Evolutionary conservation across 2,329 filamentous ascomycete genomes (phyloP).

Genomic region (Penicillium frequentans): DNA sequence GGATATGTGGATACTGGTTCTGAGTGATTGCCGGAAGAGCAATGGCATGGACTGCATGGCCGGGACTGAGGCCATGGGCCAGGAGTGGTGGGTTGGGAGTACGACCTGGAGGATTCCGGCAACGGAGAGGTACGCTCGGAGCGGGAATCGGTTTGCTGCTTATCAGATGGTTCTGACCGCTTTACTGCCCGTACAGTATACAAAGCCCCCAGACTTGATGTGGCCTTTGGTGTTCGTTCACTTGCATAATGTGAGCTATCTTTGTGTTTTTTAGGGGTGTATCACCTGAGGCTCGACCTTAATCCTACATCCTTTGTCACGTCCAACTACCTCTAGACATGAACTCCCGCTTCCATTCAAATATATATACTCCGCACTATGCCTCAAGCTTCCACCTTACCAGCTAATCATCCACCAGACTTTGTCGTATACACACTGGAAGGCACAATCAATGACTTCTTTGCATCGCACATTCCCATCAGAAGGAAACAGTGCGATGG

Average conservation of each 20-base stretch:
- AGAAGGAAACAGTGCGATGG: not conserved
- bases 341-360: too few species aligned
- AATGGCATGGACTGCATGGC: slow-evolving; percentile 44
- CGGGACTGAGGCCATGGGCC: slow-evolving; percentile 22
- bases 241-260: too few species aligned
- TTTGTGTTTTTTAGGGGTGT: too few species aligned
- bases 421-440: not conserved
- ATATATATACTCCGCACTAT: too few species aligned
- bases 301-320: too few species aligned
- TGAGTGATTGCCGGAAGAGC: slow-evolving; percentile 40
- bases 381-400: not conserved
- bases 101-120: slow-evolving; percentile 8
- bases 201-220: not conserved
- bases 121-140: slow-evolving; percentile 18
- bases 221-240: too few species aligned
- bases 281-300: too few species aligned
- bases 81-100: slow-evolving; percentile 17
- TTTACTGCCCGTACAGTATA: not conserved
- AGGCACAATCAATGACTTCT: not conserved
- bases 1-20: slow-evolving; percentile 26
- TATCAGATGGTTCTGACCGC: slow-evolving; percentile 19
- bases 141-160: slow-evolving; percentile 12
- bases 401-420: not conserved
- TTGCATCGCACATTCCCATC: not conserved
- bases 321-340: too few species aligned